Conservation (phyloP, 1,284 basidiomycete species). For the Mixia osmundae region DNA sequence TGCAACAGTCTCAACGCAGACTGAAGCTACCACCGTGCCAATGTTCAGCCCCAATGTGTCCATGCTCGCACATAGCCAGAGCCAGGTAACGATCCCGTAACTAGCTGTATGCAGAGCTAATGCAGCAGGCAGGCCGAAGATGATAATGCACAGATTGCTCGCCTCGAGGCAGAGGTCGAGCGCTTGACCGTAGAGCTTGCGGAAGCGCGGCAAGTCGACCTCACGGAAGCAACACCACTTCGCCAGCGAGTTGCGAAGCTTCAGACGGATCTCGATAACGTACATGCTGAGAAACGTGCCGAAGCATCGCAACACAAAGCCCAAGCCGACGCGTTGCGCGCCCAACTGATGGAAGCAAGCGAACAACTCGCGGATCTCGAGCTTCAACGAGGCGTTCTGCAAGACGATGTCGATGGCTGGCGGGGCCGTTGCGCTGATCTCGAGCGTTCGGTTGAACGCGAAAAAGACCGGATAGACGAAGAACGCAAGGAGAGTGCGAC, state of each 20-base stretch:
- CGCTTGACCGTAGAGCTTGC: constrained; percentile 1
- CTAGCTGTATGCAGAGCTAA: too few relatives aligned
- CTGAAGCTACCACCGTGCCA: not conserved
- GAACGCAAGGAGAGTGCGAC: constrained; percentile 7
- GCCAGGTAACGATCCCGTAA: too few relatives aligned
- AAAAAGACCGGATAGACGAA: constrained; percentile 8
- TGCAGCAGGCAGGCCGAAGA: too few relatives aligned
- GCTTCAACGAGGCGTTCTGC: constrained; percentile 15
- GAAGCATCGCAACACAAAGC: constrained; percentile 7
- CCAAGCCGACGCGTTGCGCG: constrained; percentile 13
- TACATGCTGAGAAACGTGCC: constrained; percentile 11
- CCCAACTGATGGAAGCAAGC: constrained; percentile 11
- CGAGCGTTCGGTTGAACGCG: constrained; percentile 11
- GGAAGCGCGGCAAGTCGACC: constrained; percentile 1
- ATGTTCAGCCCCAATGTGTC: too few relatives aligned
- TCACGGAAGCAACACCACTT: constrained; percentile 9
- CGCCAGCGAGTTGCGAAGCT: constrained; percentile 10
- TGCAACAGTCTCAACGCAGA: not conserved
- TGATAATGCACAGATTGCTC: not conserved
- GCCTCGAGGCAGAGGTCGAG: not conserved
- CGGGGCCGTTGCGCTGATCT: constrained; percentile 12
- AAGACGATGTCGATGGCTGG: constrained; percentile 19
- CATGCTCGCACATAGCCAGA: too few relatives aligned
- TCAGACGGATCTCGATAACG: constrained; percentile 10
- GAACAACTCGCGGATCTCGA: constrained; percentile 13